These are phyloP conservation scores for Starmerella vaccinii DNA, from an alignment of 805 yeast species.

Conservation along the genomic window DNA sequence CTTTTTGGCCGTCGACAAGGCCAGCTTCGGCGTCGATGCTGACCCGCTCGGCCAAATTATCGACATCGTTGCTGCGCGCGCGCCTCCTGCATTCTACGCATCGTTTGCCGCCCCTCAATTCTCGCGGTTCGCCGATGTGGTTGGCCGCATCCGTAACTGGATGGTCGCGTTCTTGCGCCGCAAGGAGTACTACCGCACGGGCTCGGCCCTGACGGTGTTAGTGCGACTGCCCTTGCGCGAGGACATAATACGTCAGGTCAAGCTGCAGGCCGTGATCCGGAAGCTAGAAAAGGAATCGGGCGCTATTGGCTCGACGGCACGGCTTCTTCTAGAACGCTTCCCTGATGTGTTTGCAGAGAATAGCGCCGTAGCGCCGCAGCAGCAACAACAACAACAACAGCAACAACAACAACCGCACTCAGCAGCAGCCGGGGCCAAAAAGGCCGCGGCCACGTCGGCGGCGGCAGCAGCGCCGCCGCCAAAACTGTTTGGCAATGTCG, in stretches of 20 bases:
- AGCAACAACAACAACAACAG: too few relatives aligned
- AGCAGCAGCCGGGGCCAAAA: not conserved
- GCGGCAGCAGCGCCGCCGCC: slow-evolving; percentile 8
- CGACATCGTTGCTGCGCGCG: slow-evolving; percentile 6
- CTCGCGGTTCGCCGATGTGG: not conserved
- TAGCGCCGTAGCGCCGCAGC: not conserved
- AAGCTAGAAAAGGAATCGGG: slow-evolving; percentile 1
- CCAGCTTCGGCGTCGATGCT: slow-evolving; percentile 10
- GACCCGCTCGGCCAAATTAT: slow-evolving; percentile 20
- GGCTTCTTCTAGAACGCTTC: not conserved
- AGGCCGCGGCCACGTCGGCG: slow-evolving; percentile 2
- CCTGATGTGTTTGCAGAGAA: not conserved
- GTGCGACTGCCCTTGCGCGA: slow-evolving; percentile 8
- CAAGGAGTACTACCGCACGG: slow-evolving; percentile 2
- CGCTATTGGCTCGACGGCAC: not conserved
- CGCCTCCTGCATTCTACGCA: slow-evolving; percentile 5
- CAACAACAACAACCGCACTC: too few relatives aligned
- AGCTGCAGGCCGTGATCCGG: slow-evolving; percentile 1
- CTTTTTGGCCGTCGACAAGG: slow-evolving; percentile 14
- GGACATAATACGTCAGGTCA: slow-evolving; percentile 10
- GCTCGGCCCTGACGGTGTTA: slow-evolving; percentile 15
- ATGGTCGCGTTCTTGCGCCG: slow-evolving; percentile 16
- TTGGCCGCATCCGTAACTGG: slow-evolving; percentile 23
- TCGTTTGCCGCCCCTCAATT: not conserved
- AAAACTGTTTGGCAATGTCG: slow-evolving; percentile 13